Evolutionary conservation across 139 green algal genomes (phyloP).

Genomic region (Ettlia oleoabundans): DNA sequence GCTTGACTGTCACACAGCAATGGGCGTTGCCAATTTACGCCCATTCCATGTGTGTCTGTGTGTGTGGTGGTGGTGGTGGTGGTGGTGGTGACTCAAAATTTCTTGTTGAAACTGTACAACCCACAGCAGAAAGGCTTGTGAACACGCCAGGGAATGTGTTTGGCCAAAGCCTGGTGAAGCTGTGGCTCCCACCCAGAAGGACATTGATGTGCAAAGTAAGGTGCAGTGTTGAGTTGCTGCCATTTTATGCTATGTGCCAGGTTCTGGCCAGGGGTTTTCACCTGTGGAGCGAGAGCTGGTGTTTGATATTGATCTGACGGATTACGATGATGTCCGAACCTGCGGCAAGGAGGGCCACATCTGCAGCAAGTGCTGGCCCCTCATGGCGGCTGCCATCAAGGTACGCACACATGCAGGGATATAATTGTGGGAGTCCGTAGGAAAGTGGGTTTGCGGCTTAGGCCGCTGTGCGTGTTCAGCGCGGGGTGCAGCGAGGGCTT

Average conservation of each 20-base stretch:
- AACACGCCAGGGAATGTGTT: too few relatives aligned
- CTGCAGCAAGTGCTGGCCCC: constrained; percentile 94
- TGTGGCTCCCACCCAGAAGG: too few relatives aligned
- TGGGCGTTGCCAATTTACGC: not conserved
- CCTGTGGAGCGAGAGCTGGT: constrained; percentile 94
- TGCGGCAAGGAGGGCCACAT: constrained; percentile 89
- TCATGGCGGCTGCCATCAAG: constrained; percentile 95
- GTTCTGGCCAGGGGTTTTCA: constrained; percentile 66
- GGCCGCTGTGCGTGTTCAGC: too few relatives aligned
- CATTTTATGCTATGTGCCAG: not conserved
- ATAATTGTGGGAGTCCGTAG: not conserved
- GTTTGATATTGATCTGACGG: constrained; percentile 98
- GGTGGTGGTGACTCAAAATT: too few relatives aligned
- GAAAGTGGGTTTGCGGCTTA: not conserved
- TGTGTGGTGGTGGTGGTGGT: not conserved
- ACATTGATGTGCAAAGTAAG: too few relatives aligned
- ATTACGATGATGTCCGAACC: constrained; percentile 98
- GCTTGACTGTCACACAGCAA: not conserved
- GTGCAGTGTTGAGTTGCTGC: too few relatives aligned
- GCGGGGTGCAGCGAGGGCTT: too few relatives aligned
- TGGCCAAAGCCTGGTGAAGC: too few relatives aligned
- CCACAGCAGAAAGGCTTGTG: too few relatives aligned
- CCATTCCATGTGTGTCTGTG: not conserved
- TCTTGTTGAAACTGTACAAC: too few relatives aligned
- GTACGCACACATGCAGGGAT: constrained; percentile 49